These are phyloP conservation scores for Arctium minus DNA, from an alignment of 129 eudicot species.

Conservation along the genomic window DNA sequence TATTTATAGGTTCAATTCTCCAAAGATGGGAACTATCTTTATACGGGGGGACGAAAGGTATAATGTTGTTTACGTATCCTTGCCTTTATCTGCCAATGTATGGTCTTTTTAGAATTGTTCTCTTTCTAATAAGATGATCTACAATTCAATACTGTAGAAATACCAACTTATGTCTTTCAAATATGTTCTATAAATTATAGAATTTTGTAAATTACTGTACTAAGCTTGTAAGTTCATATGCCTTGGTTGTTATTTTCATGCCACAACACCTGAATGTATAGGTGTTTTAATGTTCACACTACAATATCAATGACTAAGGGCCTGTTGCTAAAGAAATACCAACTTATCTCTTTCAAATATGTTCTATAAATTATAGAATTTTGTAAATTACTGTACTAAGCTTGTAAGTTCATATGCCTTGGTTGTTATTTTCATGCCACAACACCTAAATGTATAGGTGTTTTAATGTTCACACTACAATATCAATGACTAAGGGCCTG, in stretches of 20 bases:
- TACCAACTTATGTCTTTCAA: neutral
- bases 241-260: neutral
- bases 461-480: neutral
- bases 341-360: neutral
- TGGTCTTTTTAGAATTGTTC: neutral
- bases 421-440: neutral
- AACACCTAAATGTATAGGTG: neutral
- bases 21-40: constrained; percentile 87
- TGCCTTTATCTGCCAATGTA: neutral
- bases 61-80: neutral
- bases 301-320: neutral
- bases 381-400: neutral
- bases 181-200: neutral
- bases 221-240: neutral
- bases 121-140: neutral
- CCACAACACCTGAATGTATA: neutral
- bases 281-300: neutral
- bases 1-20: constrained; percentile 81
- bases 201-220: neutral
- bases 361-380: neutral
- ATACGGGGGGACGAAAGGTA: constrained; percentile 95
- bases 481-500: neutral
- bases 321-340: neutral
- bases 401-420: neutral
- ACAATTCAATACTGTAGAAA: neutral